Base-by-base conservation (phyloP, 306 rosid genomes). In the Carpinus viminea region DNA sequence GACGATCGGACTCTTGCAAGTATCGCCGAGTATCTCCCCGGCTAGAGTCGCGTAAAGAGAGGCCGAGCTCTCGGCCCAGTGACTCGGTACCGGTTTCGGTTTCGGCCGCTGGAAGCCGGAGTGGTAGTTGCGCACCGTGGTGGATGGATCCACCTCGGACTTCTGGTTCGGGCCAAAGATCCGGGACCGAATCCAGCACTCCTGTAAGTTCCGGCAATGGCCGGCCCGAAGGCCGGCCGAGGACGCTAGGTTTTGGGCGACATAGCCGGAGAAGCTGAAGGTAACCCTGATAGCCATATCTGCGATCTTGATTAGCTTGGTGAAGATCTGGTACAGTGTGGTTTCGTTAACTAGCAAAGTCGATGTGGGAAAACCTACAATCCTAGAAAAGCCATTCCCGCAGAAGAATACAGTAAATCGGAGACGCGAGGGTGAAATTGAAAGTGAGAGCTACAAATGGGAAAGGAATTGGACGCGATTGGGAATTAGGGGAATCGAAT, bases 251-350 rank as follows among this genome's bases (percentile, higher is more conserved):
- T 85, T 93, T 46, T 91, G 93, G 83, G 98, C 98, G 12, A 93
- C 92, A 3, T 91, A 93, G 78, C 98, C 91, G 18, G 99, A 93
- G 83, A 87, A 90, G 76, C 86, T 74, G 21, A 91, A 73, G 60
- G 99, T 91, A 11, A 91, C 91, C 1, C 97, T 92, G 21, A 93
- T 81, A 55, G 99, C 97, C 99, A 95, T 95, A 10, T 74, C 8
- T 12, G 53, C 16, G 26, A 92, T 77, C 46, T 78, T 68, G 81
- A 88, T 43, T 24, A 85, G 71, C 26, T 18, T 41, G 34, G 57
- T 13, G 74, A 86, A 68, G 81, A 75, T 3, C 15, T 75, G 88
- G 83, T 85, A 78, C 87, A 92, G 83, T 11, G 87, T 82, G 83
- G 21, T 74, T 45, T 80, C 68, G 82, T 73, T 24, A 81, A 75